These are phyloP conservation scores for Aphanomyces cochlioides DNA, from an alignment of 352 stramenopile species.

Conservation along the genomic window DNA sequence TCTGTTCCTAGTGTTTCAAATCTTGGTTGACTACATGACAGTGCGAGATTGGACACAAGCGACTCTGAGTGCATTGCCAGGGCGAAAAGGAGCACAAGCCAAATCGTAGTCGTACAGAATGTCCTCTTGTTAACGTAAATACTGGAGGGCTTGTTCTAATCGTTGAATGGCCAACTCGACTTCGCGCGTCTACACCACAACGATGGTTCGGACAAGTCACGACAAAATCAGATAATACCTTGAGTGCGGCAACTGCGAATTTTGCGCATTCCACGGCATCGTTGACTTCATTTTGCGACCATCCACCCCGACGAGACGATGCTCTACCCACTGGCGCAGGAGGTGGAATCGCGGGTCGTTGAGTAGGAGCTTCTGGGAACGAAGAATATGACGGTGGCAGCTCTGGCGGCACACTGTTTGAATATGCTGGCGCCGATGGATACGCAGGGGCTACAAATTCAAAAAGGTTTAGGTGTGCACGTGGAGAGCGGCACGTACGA, in stretches of 20 bases:
- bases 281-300: constrained; percentile 70
- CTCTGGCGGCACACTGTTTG: no score
- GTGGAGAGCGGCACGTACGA: no score
- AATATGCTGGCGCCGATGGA: no score
- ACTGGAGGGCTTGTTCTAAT: constrained; percentile 68
- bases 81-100: constrained; percentile 58
- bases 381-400: no score
- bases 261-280: constrained; percentile 81
- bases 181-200: constrained; percentile 59
- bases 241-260: constrained; percentile 75
- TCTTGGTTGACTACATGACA: constrained; percentile 65
- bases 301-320: constrained; percentile 32
- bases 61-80: constrained; percentile 59
- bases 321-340: no score
- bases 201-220: not conserved
- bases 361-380: no score
- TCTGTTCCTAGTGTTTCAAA: constrained; percentile 61
- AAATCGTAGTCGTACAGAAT: constrained; percentile 39
- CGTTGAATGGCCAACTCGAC: constrained; percentile 72
- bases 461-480: no score
- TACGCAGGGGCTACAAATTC: no score
- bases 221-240: constrained; percentile 39
- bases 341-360: no score
- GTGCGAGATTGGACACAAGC: constrained; percentile 73
- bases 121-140: constrained; percentile 47